These are phyloP conservation scores for Thuidium tamariscinum DNA, from an alignment of 225 moss, liverwort and hornwort genomes.

Conservation along the genomic window DNA sequence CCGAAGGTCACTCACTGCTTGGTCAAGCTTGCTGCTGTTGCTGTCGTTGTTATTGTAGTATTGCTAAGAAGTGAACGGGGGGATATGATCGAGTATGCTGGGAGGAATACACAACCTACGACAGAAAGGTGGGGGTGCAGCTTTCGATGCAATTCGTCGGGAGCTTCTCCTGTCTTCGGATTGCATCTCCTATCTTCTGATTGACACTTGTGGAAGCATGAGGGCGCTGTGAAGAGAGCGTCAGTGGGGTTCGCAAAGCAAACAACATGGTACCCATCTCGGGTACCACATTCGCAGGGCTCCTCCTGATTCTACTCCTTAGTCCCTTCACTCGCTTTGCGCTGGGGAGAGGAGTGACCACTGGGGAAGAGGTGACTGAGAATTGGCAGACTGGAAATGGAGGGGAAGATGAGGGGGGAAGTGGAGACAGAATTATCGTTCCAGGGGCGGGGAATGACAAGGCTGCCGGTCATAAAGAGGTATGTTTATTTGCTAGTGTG, in stretches of 20 bases:
- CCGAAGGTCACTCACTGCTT: neutral
- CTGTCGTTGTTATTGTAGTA: neutral
- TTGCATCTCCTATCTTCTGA: neutral
- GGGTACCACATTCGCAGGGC: neutral
- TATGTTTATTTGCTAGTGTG: neutral
- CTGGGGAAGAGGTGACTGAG: neutral
- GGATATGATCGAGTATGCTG: neutral
- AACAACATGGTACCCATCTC: constrained; percentile 1
- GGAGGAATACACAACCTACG: neutral
- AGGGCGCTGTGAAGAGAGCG: neutral
- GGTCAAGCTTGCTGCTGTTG: neutral
- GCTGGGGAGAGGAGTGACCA: neutral
- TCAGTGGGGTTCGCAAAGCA: neutral
- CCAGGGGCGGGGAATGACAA: neutral
- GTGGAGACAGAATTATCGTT: neutral
- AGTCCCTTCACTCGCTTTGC: neutral
- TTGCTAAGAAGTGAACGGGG: neutral
- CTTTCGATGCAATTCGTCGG: neutral
- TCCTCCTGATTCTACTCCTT: neutral
- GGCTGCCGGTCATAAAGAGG: neutral
- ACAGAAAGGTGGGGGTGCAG: neutral
- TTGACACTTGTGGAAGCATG: neutral
- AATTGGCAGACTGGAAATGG: neutral
- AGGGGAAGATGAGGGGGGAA: neutral
- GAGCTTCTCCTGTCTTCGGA: neutral